A percentile compares a stretch with the other conserved stretches of the same genome.
Evolutionary conservation across 495 filamentous ascomycete species (phyloP).

Genomic region (Aspergillus sclerotioniger): DNA sequence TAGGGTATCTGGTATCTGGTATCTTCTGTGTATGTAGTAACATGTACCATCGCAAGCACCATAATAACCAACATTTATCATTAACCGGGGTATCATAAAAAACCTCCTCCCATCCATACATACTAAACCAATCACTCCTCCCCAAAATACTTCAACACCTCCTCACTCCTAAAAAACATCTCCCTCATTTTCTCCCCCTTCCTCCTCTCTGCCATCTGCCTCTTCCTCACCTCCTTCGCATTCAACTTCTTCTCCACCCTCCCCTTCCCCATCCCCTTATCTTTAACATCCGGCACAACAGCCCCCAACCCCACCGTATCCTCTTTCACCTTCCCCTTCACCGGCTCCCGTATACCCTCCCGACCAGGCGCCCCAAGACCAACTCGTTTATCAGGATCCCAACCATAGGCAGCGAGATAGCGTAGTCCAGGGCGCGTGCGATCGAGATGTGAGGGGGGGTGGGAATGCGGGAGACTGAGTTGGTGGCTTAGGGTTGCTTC

Average conservation of each 20-base stretch:
- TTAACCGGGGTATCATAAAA: conserved; percentile 16
- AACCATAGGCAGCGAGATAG: conserved; percentile 75
- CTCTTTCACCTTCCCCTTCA: conserved; percentile 71
- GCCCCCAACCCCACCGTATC: conserved; percentile 72
- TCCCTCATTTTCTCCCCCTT: conserved; percentile 60
- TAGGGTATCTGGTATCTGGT: too few species aligned
- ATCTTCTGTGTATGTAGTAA: conserved; percentile 6
- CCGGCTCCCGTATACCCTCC: conserved; percentile 71
- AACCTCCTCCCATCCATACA: conserved; percentile 1
- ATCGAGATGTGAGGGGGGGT: conserved; percentile 81
- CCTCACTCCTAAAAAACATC: conserved; percentile 66
- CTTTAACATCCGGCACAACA: conserved; percentile 25
- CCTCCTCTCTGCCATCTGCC: conserved; percentile 57
- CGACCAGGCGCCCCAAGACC: conserved; percentile 67
- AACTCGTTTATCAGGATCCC: conserved; percentile 76
- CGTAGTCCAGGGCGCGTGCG: conserved; percentile 73
- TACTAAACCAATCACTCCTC: conserved; percentile 11
- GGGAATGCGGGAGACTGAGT: conserved; percentile 72
- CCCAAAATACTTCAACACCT: conserved; percentile 72
- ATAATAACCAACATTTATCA: not conserved
- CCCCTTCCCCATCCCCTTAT: conserved; percentile 31
- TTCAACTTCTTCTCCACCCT: conserved; percentile 62
- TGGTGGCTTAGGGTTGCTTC: conserved; percentile 78
- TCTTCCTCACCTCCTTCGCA: conserved; percentile 65
- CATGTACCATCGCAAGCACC: not conserved